Percentiles rank a stretch among this genome's conserved stretches.
Conservation (phyloP, 139 green algal species). For the Chlorella sp. region DNA sequence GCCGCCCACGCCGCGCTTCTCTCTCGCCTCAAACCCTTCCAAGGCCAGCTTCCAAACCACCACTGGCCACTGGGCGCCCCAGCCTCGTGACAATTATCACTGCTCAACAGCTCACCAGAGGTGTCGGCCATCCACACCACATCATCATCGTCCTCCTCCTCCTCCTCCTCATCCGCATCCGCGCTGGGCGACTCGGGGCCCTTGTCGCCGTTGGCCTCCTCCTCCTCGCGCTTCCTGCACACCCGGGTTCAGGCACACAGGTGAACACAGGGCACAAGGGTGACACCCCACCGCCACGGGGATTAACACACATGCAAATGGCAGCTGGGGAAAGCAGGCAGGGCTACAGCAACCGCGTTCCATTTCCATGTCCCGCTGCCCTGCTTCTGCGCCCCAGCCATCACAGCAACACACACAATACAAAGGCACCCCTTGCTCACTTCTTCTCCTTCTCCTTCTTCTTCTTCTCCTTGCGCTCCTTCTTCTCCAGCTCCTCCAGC, state of each 20-base stretch:
- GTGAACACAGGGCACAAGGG: too few species aligned
- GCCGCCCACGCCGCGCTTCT: too few species aligned
- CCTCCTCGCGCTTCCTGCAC: conserved; percentile 57
- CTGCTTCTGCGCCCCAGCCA: too few species aligned
- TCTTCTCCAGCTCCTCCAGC: conserved; percentile 62
- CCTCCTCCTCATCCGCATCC: conserved; percentile 55
- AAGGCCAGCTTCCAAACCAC: too few species aligned
- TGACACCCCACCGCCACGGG: too few species aligned
- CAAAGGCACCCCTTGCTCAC: conserved; percentile 40
- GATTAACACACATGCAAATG: too few species aligned
- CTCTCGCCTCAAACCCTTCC: too few species aligned
- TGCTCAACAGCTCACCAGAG: neutral
- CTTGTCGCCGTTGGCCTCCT: conserved; percentile 45
- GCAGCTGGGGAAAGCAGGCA: too few species aligned
- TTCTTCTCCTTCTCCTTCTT: conserved; percentile 75
- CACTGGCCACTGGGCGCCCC: too few species aligned
- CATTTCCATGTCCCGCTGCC: too few species aligned
- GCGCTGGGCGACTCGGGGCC: neutral
- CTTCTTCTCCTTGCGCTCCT: conserved; percentile 76
- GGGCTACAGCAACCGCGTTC: too few species aligned
- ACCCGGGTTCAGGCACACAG: too few species aligned
- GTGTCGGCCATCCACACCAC: conserved; percentile 94
- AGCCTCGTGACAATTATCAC: neutral
- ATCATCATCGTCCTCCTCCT: conserved; percentile 65
- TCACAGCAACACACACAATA: neutral